Evolutionary conservation across 441 rosid species (phyloP).

Genomic region (Adansonia rubrostipa): DNA sequence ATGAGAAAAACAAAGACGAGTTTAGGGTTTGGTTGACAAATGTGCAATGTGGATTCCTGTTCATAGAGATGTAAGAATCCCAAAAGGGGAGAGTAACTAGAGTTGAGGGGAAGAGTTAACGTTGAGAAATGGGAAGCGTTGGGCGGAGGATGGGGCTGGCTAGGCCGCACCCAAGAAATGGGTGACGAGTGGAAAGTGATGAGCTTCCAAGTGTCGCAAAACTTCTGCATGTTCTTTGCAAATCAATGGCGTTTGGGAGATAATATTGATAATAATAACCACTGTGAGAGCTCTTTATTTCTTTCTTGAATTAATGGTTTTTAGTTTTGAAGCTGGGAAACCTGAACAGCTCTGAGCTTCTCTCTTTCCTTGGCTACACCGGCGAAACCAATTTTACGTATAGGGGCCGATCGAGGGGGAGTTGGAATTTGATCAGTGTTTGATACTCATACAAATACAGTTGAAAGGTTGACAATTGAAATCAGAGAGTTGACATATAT

Average conservation of each 20-base stretch:
- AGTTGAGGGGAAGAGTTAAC: conserved; percentile 39
- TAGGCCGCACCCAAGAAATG: conserved; percentile 46
- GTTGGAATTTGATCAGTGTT: neutral
- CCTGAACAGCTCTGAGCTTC: neutral
- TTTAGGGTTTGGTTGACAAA: conserved; percentile 46
- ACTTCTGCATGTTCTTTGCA: conserved; percentile 55
- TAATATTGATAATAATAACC: conserved; percentile 1
- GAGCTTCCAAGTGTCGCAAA: conserved; percentile 73
- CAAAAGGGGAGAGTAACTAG: conserved; percentile 33
- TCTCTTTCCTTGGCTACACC: neutral
- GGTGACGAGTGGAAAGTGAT: conserved; percentile 64
- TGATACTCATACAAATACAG: neutral
- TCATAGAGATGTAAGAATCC: neutral
- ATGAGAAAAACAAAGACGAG: conserved; percentile 20
- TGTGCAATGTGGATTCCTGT: conserved; percentile 45
- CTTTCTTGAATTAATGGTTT: neutral
- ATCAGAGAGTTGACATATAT: neutral
- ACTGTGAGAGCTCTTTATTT: conserved; percentile 16
- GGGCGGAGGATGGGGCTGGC: conserved; percentile 32
- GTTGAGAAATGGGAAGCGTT: conserved; percentile 31
- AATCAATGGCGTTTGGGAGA: conserved; percentile 63
- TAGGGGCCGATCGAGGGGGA: neutral
- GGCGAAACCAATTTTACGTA: neutral
- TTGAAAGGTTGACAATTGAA: neutral
- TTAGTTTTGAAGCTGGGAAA: conserved; percentile 4